A percentile compares a stretch with the other conserved stretches of the same genome.
These are phyloP conservation scores for Saturnispora quitensis DNA, from an alignment of 805 yeast genomes.

Conservation along the genomic window DNA sequence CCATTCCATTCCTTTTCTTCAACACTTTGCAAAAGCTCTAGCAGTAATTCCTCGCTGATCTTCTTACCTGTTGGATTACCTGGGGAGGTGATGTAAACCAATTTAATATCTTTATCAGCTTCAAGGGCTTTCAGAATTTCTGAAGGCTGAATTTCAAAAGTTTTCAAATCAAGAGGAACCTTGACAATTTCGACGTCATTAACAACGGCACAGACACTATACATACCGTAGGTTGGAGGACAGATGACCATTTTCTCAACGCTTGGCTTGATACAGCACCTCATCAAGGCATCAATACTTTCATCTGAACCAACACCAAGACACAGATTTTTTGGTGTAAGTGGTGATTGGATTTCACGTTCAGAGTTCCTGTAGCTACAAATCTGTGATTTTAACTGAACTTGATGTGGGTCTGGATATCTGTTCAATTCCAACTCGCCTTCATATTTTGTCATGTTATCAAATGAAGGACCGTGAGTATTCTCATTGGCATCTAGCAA, in stretches of 20 bases:
- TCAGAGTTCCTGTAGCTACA: slow-evolving; percentile 61
- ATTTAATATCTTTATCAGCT: slow-evolving; percentile 55
- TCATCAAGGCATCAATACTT: slow-evolving; percentile 77
- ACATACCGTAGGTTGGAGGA: slow-evolving; percentile 98
- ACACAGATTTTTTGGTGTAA: slow-evolving; percentile 61
- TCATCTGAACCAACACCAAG: slow-evolving; percentile 98
- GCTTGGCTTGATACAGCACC: slow-evolving; percentile 79
- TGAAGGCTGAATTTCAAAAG: slow-evolving; percentile 55
- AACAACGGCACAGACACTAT: slow-evolving; percentile 79
- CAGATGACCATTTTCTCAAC: slow-evolving; percentile 73
- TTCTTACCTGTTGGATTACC: slow-evolving; percentile 90
- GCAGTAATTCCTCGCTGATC: slow-evolving; percentile 41
- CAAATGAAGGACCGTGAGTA: slow-evolving; percentile 78
- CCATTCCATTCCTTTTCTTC: slow-evolving; percentile 54
- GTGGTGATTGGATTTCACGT: slow-evolving; percentile 10
- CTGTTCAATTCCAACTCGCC: slow-evolving; percentile 57
- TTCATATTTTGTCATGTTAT: slow-evolving; percentile 37
- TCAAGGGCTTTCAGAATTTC: slow-evolving; percentile 43
- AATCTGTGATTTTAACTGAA: slow-evolving; percentile 60
- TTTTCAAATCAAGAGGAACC: slow-evolving; percentile 61
- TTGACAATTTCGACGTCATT: slow-evolving; percentile 75
- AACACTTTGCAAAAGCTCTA: slow-evolving; percentile 32
- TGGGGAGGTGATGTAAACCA: slow-evolving; percentile 85
- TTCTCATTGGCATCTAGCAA: slow-evolving; percentile 94
- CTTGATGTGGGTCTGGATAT: slow-evolving; percentile 96